Base-by-base conservation (phyloP, 192 early-diverging fungal genomes). In the Ambispora gerdemannii region DNA sequence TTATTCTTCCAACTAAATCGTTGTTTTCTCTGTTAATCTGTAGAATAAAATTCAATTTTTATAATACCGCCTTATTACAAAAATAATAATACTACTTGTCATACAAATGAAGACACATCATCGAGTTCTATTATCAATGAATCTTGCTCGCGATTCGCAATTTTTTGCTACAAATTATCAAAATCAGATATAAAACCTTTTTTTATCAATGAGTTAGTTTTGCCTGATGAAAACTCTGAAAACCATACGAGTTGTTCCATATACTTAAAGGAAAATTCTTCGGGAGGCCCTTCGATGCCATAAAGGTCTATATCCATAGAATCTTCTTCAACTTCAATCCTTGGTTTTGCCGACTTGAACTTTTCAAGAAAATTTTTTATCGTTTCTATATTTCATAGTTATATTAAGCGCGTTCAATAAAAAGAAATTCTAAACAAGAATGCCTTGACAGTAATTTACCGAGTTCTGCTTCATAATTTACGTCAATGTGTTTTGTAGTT, bases 1-100 rank as follows among this genome's bases (percentile, higher is more conserved):
- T 81, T 49, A 98, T 95, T 73, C 88, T 87, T 59, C 74, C 73
- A 61, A 82, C 82, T 59, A 87, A 80, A 47, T 81, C 77, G 55
- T 81, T 74, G 35, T 25, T n/a, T 43, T 17, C 47, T 3, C 50
- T n/a, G 13, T 68, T 76, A 80, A 58, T 53, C 71, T 68, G 53
- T 15, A 8, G 27, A n/a, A 50, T 13, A 36, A 32, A 49, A 65
- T 15, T 36, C 15, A 51, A 4, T 49, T 11, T 13, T 15, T 28
- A 20, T 22, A 20, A 71, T 24, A 19, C 27, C 35, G 15, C 8
- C 51, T 3, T 38, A 36, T 2, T 32, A 22, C 13, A 30, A 55
- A 27, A 32, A 1, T 33, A 60, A 8, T 13, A 35, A 64, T 63
- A 30, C 59, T 2, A 8, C 13, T 30, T 53, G 7, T 30, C 51